phyloP scores from a whole-genome alignment of 2,329 filamentous ascomycete species.

The Tricladium varicosporioides region DNA sequence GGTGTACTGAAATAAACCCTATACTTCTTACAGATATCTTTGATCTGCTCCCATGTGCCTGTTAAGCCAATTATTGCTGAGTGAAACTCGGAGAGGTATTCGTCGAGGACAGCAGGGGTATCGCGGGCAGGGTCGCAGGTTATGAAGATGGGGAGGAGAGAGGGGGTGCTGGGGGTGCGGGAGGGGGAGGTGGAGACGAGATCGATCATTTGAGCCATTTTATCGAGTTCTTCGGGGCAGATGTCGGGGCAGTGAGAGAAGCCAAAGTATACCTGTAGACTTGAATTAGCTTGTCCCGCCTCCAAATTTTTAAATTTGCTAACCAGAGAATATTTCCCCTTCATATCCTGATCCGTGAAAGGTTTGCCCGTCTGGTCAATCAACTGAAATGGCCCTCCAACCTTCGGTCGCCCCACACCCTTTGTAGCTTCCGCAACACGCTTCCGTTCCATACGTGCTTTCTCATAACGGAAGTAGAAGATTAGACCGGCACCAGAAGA shows the following conservation, averaged over 20 bases:
- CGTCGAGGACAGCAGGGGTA: slow-evolving; percentile 77
- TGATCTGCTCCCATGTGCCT: slow-evolving; percentile 90
- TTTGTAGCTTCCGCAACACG: slow-evolving; percentile 89
- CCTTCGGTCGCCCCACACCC: slow-evolving; percentile 87
- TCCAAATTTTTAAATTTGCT: slow-evolving; percentile 30
- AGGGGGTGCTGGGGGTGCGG: slow-evolving; percentile 50
- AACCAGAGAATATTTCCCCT: slow-evolving; percentile 81
- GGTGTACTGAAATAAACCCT: slow-evolving; percentile 97
- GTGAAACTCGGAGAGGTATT: slow-evolving; percentile 91
- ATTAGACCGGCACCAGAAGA: slow-evolving; percentile 73
- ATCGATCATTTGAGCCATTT: slow-evolving; percentile 97
- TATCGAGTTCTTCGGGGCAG: slow-evolving; percentile 97
- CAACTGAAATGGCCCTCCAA: slow-evolving; percentile 83
- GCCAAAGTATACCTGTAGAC: slow-evolving; percentile 85
- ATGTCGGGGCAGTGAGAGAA: slow-evolving; percentile 99
- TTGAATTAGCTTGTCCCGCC: background rate
- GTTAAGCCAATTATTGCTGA: slow-evolving; percentile 82
- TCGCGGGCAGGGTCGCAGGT: slow-evolving; percentile 94
- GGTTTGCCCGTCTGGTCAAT: slow-evolving; percentile 76
- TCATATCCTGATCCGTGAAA: slow-evolving; percentile 78
- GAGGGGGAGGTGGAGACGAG: slow-evolving; percentile 44
- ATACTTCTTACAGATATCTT: slow-evolving; percentile 92
- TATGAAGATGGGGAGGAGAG: slow-evolving; percentile 79
- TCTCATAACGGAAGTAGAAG: slow-evolving; percentile 92
- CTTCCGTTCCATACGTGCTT: slow-evolving; percentile 84